Evolutionary conservation across 2,329 filamentous ascomycete species (phyloP).

Genomic region (Trichoderma cornu-damae): DNA sequence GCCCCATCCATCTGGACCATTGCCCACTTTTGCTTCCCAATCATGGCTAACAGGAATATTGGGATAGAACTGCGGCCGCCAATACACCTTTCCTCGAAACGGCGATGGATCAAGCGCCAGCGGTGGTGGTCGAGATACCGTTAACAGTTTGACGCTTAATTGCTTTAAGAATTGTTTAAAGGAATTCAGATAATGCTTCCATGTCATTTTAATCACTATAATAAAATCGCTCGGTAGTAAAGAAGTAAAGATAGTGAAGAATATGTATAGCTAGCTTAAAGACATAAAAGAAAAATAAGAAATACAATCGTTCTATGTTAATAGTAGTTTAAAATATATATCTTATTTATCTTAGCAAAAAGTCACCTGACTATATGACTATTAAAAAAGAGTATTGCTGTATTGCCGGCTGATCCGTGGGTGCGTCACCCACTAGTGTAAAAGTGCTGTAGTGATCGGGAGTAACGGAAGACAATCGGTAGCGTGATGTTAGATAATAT

Average conservation of each 20-base stretch:
- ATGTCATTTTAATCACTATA: constrained; percentile 35
- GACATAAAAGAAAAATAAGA: no score
- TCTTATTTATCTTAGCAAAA: no score
- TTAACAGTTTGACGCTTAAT: constrained; percentile 29
- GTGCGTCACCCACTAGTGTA: constrained; percentile 9
- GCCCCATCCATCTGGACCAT: constrained; percentile 56
- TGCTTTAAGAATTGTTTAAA: constrained; percentile 37
- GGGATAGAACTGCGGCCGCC: constrained; percentile 47
- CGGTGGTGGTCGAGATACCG: constrained; percentile 18
- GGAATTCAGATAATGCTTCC: constrained; percentile 37
- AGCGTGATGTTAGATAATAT: constrained; percentile 9
- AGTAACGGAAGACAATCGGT: constrained; percentile 7
- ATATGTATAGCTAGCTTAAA: no score
- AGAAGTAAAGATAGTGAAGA: no score
- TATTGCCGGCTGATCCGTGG: constrained; percentile 13
- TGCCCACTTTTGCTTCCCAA: constrained; percentile 51
- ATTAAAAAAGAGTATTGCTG: no score
- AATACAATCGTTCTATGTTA: no score
- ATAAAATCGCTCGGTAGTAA: no score
- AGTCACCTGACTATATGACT: no score
- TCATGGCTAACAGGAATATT: constrained; percentile 43
- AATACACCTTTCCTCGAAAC: constrained; percentile 37
- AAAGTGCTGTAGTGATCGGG: constrained; percentile 2
- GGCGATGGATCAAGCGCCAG: constrained; percentile 21
- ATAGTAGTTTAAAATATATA: no score